Conservation (phyloP, 1,284 basidiomycete species). For the Leccinum solheimii region DNA sequence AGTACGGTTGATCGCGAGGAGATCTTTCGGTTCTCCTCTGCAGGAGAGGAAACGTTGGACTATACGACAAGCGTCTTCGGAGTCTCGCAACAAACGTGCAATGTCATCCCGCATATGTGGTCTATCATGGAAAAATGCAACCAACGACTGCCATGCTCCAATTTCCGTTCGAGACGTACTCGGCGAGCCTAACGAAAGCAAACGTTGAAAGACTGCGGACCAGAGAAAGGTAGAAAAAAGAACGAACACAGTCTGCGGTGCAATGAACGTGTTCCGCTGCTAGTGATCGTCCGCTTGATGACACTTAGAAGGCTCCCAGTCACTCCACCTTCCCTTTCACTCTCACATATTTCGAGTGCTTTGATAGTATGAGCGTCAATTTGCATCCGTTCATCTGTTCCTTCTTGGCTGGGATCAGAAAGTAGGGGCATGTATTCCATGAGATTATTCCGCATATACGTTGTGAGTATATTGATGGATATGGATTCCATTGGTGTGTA, state of each 20-base stretch:
- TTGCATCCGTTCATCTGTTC: slow-evolving; percentile 67
- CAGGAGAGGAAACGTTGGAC: slow-evolving; percentile 78
- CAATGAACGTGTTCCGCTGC: slow-evolving; percentile 78
- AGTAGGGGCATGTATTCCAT: slow-evolving; percentile 79
- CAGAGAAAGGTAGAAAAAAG: slow-evolving; percentile 2
- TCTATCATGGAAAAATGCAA: slow-evolving; percentile 70
- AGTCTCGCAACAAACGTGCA: slow-evolving; percentile 52
- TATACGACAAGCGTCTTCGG: slow-evolving; percentile 77
- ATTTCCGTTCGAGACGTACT: slow-evolving; percentile 79
- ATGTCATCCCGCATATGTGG: slow-evolving; percentile 73
- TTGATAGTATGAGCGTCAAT: slow-evolving; percentile 90
- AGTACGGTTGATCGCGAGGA: slow-evolving; percentile 62
- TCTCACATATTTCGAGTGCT: slow-evolving; percentile 85
- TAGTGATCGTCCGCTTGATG: slow-evolving; percentile 79
- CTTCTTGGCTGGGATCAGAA: slow-evolving; percentile 61
- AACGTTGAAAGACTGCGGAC: slow-evolving; percentile 10
- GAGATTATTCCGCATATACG: slow-evolving; percentile 70
- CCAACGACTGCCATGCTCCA: slow-evolving; percentile 72
- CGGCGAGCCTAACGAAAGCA: slow-evolving; percentile 65
- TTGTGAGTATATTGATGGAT: slow-evolving; percentile 69
- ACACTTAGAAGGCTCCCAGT: slow-evolving; percentile 78
- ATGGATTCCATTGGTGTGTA: slow-evolving; percentile 47
- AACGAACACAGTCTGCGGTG: slow-evolving; percentile 72
- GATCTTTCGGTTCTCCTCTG: slow-evolving; percentile 67
- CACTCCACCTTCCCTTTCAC: slow-evolving; percentile 68